Conservation (phyloP, 2,329 filamentous ascomycete species). For the Ascochyta fabae region DNA sequence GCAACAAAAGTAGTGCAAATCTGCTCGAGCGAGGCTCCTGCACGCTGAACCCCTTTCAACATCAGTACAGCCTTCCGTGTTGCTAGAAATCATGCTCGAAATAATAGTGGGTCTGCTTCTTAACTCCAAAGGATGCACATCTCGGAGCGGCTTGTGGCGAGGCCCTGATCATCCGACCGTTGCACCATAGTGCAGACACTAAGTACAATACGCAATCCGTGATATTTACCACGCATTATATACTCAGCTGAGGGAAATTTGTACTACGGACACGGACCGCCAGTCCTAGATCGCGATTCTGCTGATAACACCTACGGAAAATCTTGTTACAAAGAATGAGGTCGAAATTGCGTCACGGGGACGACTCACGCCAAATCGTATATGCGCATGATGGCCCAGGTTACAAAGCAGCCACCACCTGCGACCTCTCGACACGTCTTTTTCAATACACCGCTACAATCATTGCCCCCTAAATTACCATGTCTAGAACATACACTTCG, state of each 20-base stretch:
- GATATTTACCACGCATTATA: background rate
- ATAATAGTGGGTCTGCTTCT: no score
- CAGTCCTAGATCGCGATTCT: background rate
- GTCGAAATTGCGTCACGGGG: slow-evolving; percentile 5
- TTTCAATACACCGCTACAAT: no score
- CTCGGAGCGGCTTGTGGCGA: background rate
- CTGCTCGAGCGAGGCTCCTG: no score
- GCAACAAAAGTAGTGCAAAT: no score
- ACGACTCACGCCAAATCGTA: background rate
- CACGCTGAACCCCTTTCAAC: no score
- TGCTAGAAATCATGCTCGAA: no score
- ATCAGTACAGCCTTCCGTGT: no score
- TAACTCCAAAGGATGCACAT: background rate
- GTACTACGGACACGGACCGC: background rate
- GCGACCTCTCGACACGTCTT: background rate
- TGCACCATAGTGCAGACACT: background rate
- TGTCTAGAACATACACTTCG: background rate
- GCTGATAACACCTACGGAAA: background rate
- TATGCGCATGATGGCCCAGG: background rate
- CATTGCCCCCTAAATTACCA: background rate
- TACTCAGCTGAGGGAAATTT: background rate
- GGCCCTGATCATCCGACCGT: background rate
- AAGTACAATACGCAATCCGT: background rate
- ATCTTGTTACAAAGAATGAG: slow-evolving; percentile 1
- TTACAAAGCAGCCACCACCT: background rate